Conservation (phyloP, 1,284 basidiomycete species). For the Ustilago shanxiensis region DNA sequence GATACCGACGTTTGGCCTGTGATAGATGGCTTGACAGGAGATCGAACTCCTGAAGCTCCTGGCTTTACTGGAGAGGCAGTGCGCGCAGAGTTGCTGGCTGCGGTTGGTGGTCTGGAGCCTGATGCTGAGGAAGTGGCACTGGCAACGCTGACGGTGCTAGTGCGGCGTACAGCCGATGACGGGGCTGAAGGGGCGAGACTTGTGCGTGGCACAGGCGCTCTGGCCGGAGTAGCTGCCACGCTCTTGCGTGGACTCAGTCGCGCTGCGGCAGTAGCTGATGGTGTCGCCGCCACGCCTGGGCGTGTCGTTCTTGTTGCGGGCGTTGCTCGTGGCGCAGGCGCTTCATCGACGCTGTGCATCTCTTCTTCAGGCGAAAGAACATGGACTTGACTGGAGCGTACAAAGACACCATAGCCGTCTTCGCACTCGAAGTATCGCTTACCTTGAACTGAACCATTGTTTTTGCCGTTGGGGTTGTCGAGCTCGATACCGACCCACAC, state of each 20-base stretch:
- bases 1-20: slow-evolving; percentile 32
- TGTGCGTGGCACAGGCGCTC: slow-evolving; percentile 18
- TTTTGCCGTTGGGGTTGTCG: slow-evolving; percentile 82
- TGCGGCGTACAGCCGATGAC: slow-evolving; percentile 23
- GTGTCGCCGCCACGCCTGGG: slow-evolving; percentile 11
- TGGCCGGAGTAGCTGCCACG: slow-evolving; percentile 31
- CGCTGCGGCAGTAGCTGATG: slow-evolving; percentile 25
- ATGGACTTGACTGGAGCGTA: slow-evolving; percentile 87
- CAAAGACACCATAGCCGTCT: slow-evolving; percentile 86
- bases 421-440: slow-evolving; percentile 86
- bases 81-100: slow-evolving; percentile 27
- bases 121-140: slow-evolving; percentile 32
- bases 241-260: slow-evolving; percentile 44
- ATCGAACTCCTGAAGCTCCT: slow-evolving; percentile 20
- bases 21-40: slow-evolving; percentile 40
- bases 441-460: slow-evolving; percentile 90
- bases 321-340: slow-evolving; percentile 12
- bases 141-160: slow-evolving; percentile 28
- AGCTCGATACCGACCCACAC: slow-evolving; percentile 97
- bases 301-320: slow-evolving; percentile 24
- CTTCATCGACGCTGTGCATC: slow-evolving; percentile 51
- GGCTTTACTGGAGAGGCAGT: slow-evolving; percentile 35
- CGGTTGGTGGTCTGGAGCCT: slow-evolving; percentile 30
- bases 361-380: slow-evolving; percentile 70
- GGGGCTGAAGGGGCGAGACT: slow-evolving; percentile 22